A percentile compares a stretch with the other conserved stretches of the same genome.
Conservation (phyloP, 2,329 filamentous ascomycete genomes). For the Cytospora paraplurivora region DNA sequence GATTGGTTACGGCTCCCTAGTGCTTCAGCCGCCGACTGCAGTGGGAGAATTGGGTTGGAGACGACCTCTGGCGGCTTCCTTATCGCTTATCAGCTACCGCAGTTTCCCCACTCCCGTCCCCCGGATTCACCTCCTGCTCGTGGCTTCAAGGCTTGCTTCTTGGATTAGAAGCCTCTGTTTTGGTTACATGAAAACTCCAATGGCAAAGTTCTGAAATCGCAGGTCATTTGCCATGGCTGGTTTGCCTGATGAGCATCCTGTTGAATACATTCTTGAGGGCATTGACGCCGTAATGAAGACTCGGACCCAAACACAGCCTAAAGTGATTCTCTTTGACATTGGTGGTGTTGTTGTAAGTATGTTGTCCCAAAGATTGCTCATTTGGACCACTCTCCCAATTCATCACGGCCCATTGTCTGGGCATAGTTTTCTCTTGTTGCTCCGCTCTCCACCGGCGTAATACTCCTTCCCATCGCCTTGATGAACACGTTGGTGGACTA, state of each 20-base stretch:
- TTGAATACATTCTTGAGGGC: conserved; percentile 38
- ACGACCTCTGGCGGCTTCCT: conserved; percentile 4
- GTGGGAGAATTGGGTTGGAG: conserved; percentile 19
- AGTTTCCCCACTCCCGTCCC: conserved; percentile 13
- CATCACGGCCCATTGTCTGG: not conserved
- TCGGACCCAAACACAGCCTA: conserved; percentile 53
- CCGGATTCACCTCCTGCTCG: conserved; percentile 9
- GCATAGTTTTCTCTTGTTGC: conserved; percentile 17
- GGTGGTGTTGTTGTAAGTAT: conserved; percentile 90
- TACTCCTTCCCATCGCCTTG: conserved; percentile 11
- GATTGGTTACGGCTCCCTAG: conserved; percentile 9
- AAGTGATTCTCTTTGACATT: conserved; percentile 89
- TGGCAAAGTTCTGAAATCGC: too few relatives aligned
- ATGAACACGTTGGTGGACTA: too few relatives aligned
- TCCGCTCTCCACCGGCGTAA: not conserved
- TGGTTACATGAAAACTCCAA: too few relatives aligned
- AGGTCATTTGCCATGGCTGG: conserved; percentile 18
- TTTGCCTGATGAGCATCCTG: conserved; percentile 31
- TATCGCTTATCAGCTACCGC: conserved; percentile 12
- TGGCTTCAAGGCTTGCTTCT: not conserved
- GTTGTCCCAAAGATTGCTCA: not conserved
- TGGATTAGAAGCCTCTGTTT: too few relatives aligned
- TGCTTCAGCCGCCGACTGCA: conserved; percentile 12
- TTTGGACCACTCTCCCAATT: too few relatives aligned
- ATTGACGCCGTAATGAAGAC: conserved; percentile 44